These are phyloP conservation scores for Colletotrichum musicola DNA, from an alignment of 2,329 filamentous ascomycete species.

Conservation along the genomic window DNA sequence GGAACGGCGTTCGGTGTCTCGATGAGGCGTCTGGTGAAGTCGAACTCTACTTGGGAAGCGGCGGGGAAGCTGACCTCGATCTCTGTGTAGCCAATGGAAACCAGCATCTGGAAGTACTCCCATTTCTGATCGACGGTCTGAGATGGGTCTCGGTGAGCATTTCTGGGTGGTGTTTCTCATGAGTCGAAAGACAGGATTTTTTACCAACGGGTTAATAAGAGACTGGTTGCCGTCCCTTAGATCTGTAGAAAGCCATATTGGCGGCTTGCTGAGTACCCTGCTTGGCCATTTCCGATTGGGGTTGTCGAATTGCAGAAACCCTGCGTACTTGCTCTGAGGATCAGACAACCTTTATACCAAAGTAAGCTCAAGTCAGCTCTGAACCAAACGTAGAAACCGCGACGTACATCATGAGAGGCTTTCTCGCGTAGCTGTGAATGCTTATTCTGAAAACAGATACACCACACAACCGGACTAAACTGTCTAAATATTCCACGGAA, in stretches of 20 bases:
- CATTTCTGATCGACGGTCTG: constrained; percentile 23
- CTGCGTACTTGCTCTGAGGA: constrained; percentile 21
- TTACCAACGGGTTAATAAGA: constrained; percentile 15
- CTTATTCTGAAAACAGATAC: not conserved
- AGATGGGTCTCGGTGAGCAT: not conserved
- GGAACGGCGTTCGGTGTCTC: constrained; percentile 9
- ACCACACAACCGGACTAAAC: too few relatives aligned
- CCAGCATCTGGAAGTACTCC: constrained; percentile 28
- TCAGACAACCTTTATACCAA: constrained; percentile 1
- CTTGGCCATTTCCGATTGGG: constrained; percentile 15
- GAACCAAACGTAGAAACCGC: not conserved
- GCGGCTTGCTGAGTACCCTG: not conserved
- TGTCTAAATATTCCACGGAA: not conserved
- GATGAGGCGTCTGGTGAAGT: constrained; percentile 19
- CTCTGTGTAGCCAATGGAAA: constrained; percentile 20
- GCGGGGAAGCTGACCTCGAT: constrained; percentile 23
- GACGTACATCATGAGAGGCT: not conserved
- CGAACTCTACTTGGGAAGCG: constrained; percentile 15
- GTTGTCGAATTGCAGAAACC: constrained; percentile 13
- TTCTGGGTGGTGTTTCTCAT: not conserved
- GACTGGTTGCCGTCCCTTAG: constrained; percentile 20
- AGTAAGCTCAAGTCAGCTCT: not conserved
- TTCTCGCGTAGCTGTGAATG: not conserved
- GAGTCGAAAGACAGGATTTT: not conserved
- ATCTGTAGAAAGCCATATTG: constrained; percentile 17